Conservation (phyloP, 78 protist genomes). For the Emiliania huxleyi region DNA sequence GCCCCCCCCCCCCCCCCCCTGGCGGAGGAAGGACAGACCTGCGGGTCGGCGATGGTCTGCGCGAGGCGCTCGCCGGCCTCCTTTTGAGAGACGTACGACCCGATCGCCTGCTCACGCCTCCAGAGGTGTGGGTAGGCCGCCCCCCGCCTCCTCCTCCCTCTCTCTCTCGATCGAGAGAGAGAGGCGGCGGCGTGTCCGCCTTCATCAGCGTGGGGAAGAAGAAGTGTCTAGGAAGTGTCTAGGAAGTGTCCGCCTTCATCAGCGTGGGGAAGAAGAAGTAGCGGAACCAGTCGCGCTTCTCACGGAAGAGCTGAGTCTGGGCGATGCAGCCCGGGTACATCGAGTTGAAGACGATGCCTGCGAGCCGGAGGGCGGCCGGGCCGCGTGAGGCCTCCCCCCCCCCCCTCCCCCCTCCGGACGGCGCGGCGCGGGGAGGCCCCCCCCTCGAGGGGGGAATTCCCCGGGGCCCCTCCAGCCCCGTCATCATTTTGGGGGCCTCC, state of each 20-base stretch:
- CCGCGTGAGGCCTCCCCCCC: too few species aligned
- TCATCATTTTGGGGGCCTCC: not conserved
- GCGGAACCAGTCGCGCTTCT: constrained; percentile 34
- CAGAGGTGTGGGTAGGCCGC: too few species aligned
- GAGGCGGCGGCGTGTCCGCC: too few species aligned
- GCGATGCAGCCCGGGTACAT: constrained; percentile 51
- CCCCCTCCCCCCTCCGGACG: too few species aligned
- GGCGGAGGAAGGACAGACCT: not conserved
- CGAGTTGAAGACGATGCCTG: constrained; percentile 27
- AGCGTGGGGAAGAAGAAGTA: not conserved
- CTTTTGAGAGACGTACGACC: constrained; percentile 19
- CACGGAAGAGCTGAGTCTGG: constrained; percentile 31
- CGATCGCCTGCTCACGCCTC: constrained; percentile 17
- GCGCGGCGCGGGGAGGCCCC: too few species aligned
- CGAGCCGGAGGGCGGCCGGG: not conserved
- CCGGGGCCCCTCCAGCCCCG: not conserved
- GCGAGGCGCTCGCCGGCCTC: constrained; percentile 41
- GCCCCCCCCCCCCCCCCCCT: not conserved
- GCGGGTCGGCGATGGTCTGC: not conserved
- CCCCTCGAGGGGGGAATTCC: too few species aligned
- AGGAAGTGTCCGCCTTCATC: too few species aligned
- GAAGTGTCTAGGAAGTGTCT: too few species aligned
- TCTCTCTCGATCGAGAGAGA: too few species aligned
- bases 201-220: too few species aligned
- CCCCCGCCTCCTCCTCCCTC: too few species aligned